A percentile compares a stretch with the other conserved stretches of the same genome.
phyloP scores from a whole-genome alignment of 2,329 filamentous ascomycete species.

The Ceratocystis lukuohia region DNA sequence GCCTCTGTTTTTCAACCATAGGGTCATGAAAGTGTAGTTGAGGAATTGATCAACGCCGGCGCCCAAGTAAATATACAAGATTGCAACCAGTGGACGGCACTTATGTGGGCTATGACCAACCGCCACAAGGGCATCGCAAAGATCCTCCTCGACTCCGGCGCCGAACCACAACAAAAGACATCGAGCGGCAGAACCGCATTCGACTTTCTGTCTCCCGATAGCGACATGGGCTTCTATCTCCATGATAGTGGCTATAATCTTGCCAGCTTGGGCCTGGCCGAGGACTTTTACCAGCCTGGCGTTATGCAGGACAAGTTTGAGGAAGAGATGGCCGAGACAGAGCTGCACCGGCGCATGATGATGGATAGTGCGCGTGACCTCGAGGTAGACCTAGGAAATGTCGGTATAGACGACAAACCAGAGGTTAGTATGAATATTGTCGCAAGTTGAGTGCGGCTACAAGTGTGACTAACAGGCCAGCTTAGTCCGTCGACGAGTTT shows the following conservation, averaged over 20 bases:
- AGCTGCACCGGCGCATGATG: conserved; percentile 93
- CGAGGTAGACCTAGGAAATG: conserved; percentile 88
- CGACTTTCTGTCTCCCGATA: conserved; percentile 89
- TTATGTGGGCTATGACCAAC: conserved; percentile 99
- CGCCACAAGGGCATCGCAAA: conserved; percentile 93
- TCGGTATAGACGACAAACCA: conserved; percentile 89
- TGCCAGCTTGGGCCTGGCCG: conserved; percentile 54
- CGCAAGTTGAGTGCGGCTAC: background rate
- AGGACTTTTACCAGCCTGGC: conserved; percentile 89
- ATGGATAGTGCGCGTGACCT: conserved; percentile 98
- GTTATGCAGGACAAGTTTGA: conserved; percentile 90
- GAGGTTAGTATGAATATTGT: conserved; percentile 45
- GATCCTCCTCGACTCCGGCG: conserved; percentile 77
- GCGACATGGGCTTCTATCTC: conserved; percentile 90
- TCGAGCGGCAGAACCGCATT: conserved; percentile 87
- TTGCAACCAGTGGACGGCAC: conserved; percentile 87
- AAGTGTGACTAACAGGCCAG: background rate
- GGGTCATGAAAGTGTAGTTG: conserved; percentile 82
- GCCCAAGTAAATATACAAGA: conserved; percentile 88
- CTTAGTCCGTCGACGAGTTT: conserved; percentile 57
- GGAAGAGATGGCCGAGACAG: conserved; percentile 92
- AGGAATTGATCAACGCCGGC: conserved; percentile 69
- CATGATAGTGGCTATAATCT: conserved; percentile 79
- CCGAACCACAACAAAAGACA: conserved; percentile 91
- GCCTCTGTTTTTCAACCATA: conserved; percentile 26